A percentile compares a stretch with the other conserved stretches of the same genome.
phyloP scores from a whole-genome alignment of 306 rosid species.

The Gleditsia sinensis region DNA sequence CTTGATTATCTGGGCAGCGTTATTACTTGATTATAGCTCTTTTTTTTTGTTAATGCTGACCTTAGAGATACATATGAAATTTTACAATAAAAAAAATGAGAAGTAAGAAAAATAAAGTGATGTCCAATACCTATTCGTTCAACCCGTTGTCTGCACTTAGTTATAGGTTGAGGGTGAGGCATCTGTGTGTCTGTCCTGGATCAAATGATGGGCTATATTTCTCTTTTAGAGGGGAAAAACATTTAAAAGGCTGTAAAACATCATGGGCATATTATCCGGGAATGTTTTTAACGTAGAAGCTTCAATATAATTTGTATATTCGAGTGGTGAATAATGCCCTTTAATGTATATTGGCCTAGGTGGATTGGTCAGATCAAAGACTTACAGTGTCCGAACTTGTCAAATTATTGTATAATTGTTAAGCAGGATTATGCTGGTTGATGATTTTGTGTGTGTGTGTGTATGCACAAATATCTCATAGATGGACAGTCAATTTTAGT shows the following conservation, averaged over 20 bases:
- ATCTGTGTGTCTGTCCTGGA: neutral
- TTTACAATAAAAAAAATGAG: neutral
- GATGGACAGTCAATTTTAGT: too few species aligned
- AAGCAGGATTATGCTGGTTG: neutral
- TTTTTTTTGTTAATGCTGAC: neutral
- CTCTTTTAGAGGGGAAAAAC: neutral
- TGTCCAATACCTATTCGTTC: neutral
- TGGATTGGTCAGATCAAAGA: neutral
- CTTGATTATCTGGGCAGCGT: neutral
- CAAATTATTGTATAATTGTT: neutral
- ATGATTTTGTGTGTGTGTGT: too few species aligned
- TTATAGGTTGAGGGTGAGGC: constrained; percentile 8
- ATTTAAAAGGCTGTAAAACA: neutral
- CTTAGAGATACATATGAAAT: neutral
- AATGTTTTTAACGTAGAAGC: neutral
- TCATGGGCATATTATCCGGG: neutral
- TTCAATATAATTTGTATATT: neutral
- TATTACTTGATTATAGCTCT: neutral
- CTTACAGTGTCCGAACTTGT: neutral
- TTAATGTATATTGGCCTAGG: neutral
- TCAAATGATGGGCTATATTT: neutral
- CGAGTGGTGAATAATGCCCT: neutral
- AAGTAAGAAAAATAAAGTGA: neutral
- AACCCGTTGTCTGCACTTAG: neutral
- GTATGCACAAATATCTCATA: too few species aligned